These are phyloP conservation scores for Metschnikowia proteae DNA, from an alignment of 805 yeast species.

Conservation along the genomic window DNA sequence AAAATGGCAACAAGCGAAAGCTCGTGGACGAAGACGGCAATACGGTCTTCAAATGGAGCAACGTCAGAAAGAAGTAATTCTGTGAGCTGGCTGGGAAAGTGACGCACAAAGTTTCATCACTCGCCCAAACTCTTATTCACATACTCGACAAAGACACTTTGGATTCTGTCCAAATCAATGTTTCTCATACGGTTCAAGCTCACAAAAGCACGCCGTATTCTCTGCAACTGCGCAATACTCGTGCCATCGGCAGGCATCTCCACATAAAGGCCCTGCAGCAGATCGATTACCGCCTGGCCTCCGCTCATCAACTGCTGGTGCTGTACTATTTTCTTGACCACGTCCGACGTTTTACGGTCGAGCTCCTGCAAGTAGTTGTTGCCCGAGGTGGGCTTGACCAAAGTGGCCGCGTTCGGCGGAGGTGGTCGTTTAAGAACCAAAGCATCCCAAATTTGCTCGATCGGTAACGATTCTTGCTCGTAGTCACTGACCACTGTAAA, in stretches of 20 bases:
- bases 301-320: conserved; percentile 56
- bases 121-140: conserved; percentile 56
- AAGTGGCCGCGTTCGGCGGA: conserved; percentile 81
- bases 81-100: not conserved
- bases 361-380: conserved; percentile 73
- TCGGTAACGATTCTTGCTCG: conserved; percentile 49
- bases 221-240: conserved; percentile 73
- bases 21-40: conserved; percentile 62
- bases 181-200: conserved; percentile 74
- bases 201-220: conserved; percentile 82
- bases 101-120: not conserved
- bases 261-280: conserved; percentile 44
- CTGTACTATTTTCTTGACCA: conserved; percentile 59
- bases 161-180: conserved; percentile 65
- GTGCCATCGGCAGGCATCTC: conserved; percentile 61
- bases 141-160: conserved; percentile 73
- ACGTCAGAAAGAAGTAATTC: conserved; percentile 54
- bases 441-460: conserved; percentile 65
- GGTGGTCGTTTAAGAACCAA: conserved; percentile 58
- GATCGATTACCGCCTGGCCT: conserved; percentile 46
- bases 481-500: conserved; percentile 59
- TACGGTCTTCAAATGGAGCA: conserved; percentile 79
- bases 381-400: conserved; percentile 74
- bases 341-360: conserved; percentile 65
- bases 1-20: conserved; percentile 83